These are phyloP conservation scores for Moniliophthora roreri DNA, from an alignment of 1,284 basidiomycete genomes.

Conservation along the genomic window DNA sequence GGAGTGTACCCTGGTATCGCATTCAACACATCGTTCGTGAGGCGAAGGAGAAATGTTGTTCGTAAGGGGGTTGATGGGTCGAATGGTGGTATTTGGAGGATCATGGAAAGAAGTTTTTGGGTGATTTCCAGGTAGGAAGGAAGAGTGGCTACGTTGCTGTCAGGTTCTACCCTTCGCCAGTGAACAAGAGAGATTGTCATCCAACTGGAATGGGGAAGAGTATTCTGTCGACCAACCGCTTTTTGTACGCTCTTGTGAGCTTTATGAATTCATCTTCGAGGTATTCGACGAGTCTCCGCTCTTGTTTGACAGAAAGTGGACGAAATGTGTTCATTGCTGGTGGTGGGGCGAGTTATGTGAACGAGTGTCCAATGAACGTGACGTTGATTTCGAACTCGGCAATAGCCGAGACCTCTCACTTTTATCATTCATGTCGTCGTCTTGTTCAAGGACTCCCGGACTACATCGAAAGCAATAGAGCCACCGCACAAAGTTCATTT, in stretches of 20 bases:
- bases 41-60: constrained; percentile 60
- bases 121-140: constrained; percentile 54
- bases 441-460: too few species aligned
- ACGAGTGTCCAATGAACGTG: too few species aligned
- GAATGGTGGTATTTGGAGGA: constrained; percentile 70
- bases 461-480: too few species aligned
- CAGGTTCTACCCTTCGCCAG: constrained; percentile 47
- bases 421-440: too few species aligned
- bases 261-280: constrained; percentile 65
- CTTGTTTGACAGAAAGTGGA: constrained; percentile 50
- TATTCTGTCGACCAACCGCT: constrained; percentile 50
- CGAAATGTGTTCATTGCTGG: constrained; percentile 2
- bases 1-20: constrained; percentile 60
- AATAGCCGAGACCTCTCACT: too few species aligned
- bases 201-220: not conserved
- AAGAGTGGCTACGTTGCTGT: constrained; percentile 51
- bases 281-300: constrained; percentile 60
- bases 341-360: not conserved
- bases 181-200: not conserved
- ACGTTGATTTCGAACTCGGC: too few species aligned
- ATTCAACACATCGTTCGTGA: constrained; percentile 65
- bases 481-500: too few species aligned
- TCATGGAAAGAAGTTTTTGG: constrained; percentile 53
- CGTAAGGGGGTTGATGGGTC: constrained; percentile 66
- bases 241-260: constrained; percentile 66